Conservation (phyloP, 2,329 filamentous ascomycete species). For the Colletotrichum tabaci region DNA sequence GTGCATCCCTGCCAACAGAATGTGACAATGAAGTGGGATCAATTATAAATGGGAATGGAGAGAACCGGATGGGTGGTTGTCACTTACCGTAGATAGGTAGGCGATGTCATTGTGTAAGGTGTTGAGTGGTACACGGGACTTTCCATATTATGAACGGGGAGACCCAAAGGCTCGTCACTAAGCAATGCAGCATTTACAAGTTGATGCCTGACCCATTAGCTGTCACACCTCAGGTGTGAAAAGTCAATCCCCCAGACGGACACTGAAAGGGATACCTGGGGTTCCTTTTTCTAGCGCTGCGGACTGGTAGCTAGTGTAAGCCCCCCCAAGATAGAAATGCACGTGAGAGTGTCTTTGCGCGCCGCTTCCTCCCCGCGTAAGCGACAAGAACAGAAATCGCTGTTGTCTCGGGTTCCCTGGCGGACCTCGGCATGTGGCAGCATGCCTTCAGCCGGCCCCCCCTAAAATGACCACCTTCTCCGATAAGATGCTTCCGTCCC, state of each 20-base stretch:
- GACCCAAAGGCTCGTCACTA: neutral
- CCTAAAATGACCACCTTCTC: conserved; percentile 5
- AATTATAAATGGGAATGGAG: conserved; percentile 4
- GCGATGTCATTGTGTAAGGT: neutral
- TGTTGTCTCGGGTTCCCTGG: conserved; percentile 35
- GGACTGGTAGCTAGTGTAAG: too few species aligned
- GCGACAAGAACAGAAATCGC: conserved; percentile 5
- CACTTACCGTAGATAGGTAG: neutral
- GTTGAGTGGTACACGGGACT: neutral
- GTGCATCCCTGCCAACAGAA: too few species aligned
- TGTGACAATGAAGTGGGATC: neutral
- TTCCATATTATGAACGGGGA: neutral
- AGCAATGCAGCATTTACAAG: neutral
- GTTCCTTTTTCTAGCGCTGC: too few species aligned
- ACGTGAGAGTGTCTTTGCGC: conserved; percentile 1
- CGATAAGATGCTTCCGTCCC: neutral
- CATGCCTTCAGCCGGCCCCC: conserved; percentile 11
- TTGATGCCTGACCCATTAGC: neutral
- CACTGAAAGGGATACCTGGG: too few species aligned
- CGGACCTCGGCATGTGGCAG: conserved; percentile 44
- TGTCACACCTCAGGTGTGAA: neutral
- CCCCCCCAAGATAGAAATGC: neutral
- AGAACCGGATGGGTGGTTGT: neutral
- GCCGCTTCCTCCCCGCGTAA: neutral
- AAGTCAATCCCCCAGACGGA: too few species aligned